Conservation (phyloP, 106 monocot species). For the Dendrobium officinale region DNA sequence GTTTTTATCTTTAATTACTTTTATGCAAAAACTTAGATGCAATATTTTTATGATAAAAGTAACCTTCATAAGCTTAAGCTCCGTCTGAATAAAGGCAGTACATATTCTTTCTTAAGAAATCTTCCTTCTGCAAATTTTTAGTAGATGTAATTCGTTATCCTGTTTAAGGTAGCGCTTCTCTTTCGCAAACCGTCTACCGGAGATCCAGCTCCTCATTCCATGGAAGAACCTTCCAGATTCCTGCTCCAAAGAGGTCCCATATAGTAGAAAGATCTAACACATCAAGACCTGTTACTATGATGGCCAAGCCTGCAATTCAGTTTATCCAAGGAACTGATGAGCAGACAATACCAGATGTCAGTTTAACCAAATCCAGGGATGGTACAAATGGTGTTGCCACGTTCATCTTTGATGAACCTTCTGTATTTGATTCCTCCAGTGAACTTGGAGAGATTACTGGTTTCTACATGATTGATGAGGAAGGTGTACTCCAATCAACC, state of each 20-base stretch:
- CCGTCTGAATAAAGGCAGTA: neutral
- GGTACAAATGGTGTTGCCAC: slow-evolving; percentile 84
- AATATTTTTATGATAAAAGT: neutral
- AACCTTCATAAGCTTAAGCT: neutral
- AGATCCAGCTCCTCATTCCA: slow-evolving; percentile 47
- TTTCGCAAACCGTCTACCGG: neutral
- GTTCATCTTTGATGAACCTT: slow-evolving; percentile 75
- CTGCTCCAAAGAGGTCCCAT: slow-evolving; percentile 8
- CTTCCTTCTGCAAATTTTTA: neutral
- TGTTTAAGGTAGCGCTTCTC: slow-evolving; percentile 10
- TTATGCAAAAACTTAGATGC: neutral
- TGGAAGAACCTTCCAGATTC: slow-evolving; percentile 37
- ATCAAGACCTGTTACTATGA: slow-evolving; percentile 33
- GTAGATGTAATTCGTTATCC: neutral
- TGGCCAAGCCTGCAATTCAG: slow-evolving; percentile 72
- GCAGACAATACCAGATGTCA: slow-evolving; percentile 82
- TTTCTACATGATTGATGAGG: slow-evolving; percentile 98
- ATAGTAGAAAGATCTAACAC: neutral
- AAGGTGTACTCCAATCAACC: slow-evolving; percentile 85
- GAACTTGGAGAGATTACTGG: slow-evolving; percentile 96
- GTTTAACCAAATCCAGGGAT: slow-evolving; percentile 81
- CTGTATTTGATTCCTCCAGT: slow-evolving; percentile 79
- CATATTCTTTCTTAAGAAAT: neutral
- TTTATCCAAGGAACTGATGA: slow-evolving; percentile 93
- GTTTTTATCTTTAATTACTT: too few relatives aligned